Evolutionary conservation across 1,139 yeast genomes (phyloP), one percentile per base, ranked within the genome.

Genomic region (Casaregolazyma suthepensis): DNA sequence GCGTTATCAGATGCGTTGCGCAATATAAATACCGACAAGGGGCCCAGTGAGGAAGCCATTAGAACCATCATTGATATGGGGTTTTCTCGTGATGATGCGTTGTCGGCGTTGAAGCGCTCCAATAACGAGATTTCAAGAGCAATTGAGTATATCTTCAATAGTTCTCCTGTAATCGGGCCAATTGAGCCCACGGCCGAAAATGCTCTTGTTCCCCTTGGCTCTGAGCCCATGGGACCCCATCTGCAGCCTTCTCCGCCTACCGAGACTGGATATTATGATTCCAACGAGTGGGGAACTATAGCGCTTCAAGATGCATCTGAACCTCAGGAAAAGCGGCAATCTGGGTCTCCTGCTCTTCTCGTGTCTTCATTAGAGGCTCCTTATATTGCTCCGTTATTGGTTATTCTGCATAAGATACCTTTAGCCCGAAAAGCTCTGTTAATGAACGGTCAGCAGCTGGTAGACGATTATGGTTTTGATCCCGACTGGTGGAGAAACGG

Each of bases 41-140:
- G 19, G 26, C 46, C 44, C n/a, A 31, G 45, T 18, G 59, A 54
- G 40, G 55, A 54, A 26, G 43, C 56, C 9, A 63, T 76, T 20
- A 60, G 58, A 37, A 75, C 72, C 61, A 75, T 83, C 56, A 69
- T 72, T 51, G 86, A 79, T 53, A 83, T 84, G 89, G 90, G 89
- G 35, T 78, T 83, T 64, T 65, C 76, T 55, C 70, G 68, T 5
- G 78, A 74, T 1, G 66, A 64, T 29, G 74, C 74, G 6, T 46
- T 58, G 10, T 50, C 55, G 12, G 75, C 74, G 1, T 57, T 71
- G 38, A 56, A 63, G 54, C 65, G 65, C 29, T 63, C 80, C 19
- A 71, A 75, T 52, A 74, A 78, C 57, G 76, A 82, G 59, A 71
- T 81, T n/a, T 76, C 76, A 47, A 71, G 71, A 45, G 88, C 88